Conservation (phyloP, 2,329 filamentous ascomycete genomes). For the Elsinoe fawcettii region DNA sequence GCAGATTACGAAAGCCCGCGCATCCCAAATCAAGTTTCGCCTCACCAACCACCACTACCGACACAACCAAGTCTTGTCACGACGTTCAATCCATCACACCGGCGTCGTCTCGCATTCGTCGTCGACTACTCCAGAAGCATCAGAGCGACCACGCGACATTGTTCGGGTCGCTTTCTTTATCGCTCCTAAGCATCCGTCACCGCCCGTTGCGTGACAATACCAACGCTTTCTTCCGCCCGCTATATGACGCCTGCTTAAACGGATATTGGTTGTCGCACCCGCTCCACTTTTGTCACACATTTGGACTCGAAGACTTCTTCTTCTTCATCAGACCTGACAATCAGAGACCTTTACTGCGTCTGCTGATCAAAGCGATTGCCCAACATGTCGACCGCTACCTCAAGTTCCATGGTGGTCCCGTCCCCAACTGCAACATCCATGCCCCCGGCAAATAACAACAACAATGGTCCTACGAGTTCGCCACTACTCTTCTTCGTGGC, state of each 20-base stretch:
- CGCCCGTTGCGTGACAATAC: conserved; percentile 12
- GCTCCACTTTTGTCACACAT: neutral
- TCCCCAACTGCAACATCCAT: conserved; percentile 22
- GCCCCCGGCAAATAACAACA: conserved; percentile 25
- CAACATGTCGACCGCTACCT: neutral
- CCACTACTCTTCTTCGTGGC: conserved; percentile 89
- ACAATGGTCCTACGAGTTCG: conserved; percentile 54
- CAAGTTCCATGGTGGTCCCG: conserved; percentile 21
- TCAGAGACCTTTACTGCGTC: conserved; percentile 11
- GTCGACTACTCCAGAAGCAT: neutral
- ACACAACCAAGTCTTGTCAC: neutral
- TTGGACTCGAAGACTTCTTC: neutral
- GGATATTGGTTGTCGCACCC: conserved; percentile 10
- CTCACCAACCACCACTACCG: conserved; percentile 3
- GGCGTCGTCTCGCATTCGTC: neutral
- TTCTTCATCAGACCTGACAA: neutral
- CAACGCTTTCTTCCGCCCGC: conserved; percentile 11
- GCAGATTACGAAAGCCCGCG: conserved; percentile 1
- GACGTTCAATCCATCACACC: neutral
- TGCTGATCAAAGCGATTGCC: neutral
- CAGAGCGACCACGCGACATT: conserved; percentile 5
- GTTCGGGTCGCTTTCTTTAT: conserved; percentile 1
- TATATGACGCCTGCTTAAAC: conserved; percentile 13
- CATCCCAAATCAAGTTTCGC: conserved; percentile 4
- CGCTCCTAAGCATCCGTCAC: conserved; percentile 4